These are phyloP conservation scores for Aspergillus neotritici DNA, from an alignment of 2,329 filamentous ascomycete genomes.

Conservation along the genomic window DNA sequence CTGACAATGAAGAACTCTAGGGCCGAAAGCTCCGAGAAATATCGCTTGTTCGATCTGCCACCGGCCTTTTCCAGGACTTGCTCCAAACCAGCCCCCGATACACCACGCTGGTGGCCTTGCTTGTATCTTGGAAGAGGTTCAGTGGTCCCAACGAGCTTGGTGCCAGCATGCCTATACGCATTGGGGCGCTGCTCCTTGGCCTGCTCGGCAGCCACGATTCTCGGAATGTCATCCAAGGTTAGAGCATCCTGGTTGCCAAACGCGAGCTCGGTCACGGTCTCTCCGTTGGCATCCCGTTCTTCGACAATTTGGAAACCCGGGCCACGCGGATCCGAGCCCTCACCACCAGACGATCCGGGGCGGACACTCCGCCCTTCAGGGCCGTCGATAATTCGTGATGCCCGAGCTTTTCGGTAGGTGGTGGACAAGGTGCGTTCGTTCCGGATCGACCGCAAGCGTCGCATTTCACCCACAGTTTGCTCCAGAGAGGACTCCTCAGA, in stretches of 20 bases:
- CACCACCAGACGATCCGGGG: slow-evolving; percentile 65
- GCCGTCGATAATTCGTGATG: slow-evolving; percentile 87
- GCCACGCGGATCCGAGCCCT: slow-evolving; percentile 48
- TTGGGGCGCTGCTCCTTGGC: slow-evolving; percentile 83
- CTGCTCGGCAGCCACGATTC: slow-evolving; percentile 93
- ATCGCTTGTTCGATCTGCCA: slow-evolving; percentile 64
- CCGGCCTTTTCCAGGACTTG: slow-evolving; percentile 48
- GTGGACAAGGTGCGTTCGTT: slow-evolving; percentile 92
- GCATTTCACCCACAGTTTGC: slow-evolving; percentile 92
- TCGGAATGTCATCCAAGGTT: slow-evolving; percentile 90
- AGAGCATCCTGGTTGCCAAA: slow-evolving; percentile 88
- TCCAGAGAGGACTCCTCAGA: slow-evolving; percentile 72
- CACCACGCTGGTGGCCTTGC: slow-evolving; percentile 62
- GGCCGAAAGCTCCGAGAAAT: slow-evolving; percentile 92
- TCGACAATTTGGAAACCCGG: slow-evolving; percentile 72
- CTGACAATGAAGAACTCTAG: slow-evolving; percentile 97
- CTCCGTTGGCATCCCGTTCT: slow-evolving; percentile 64
- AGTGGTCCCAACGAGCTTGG: slow-evolving; percentile 57
- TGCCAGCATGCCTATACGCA: slow-evolving; percentile 68
- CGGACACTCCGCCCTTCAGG: slow-evolving; percentile 63
- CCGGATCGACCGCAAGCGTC: slow-evolving; percentile 81
- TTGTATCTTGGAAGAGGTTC: slow-evolving; percentile 61
- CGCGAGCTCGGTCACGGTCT: slow-evolving; percentile 69
- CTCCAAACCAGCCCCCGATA: slow-evolving; percentile 52
- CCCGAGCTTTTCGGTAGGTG: slow-evolving; percentile 82